These are phyloP conservation scores for Exserohilum turcica DNA, from an alignment of 2,329 filamentous ascomycete genomes.

Conservation along the genomic window DNA sequence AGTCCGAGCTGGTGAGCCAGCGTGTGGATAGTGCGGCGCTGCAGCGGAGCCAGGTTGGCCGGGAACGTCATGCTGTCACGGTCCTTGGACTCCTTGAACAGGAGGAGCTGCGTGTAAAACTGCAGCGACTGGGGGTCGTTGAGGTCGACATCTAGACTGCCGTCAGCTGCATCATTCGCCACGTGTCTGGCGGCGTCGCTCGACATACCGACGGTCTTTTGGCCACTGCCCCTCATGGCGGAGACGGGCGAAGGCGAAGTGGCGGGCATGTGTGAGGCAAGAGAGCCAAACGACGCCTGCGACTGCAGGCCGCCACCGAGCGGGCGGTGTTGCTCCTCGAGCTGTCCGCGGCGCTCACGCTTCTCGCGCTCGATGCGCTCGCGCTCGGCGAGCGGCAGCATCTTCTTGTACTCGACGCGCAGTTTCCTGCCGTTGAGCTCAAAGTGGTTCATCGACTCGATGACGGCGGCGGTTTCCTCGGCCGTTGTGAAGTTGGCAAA, in stretches of 20 bases:
- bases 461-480: conserved; percentile 90
- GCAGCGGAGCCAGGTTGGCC: conserved; percentile 75
- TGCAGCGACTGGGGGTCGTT: conserved; percentile 87
- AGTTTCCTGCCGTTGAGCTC: conserved; percentile 94
- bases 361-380: conserved; percentile 97
- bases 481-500: conserved; percentile 98
- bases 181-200: conserved; percentile 8
- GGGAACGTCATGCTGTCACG: conserved; percentile 87
- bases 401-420: conserved; percentile 98
- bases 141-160: conserved; percentile 72
- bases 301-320: conserved; percentile 73
- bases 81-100: conserved; percentile 81
- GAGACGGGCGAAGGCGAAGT: conserved; percentile 72
- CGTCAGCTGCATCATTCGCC: conserved; percentile 21
- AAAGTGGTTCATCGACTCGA: conserved; percentile 92
- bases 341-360: conserved; percentile 89
- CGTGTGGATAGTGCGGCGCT: conserved; percentile 90
- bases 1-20: conserved; percentile 94
- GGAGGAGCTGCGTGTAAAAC: conserved; percentile 86
- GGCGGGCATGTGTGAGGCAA: conserved; percentile 67
- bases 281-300: conserved; percentile 84
- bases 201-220: conserved; percentile 50
- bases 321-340: conserved; percentile 93
- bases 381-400: conserved; percentile 91
- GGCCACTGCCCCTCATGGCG: conserved; percentile 52